phyloP scores from a whole-genome alignment of 2,329 filamentous ascomycete genomes.

The Colletotrichum sp. region DNA sequence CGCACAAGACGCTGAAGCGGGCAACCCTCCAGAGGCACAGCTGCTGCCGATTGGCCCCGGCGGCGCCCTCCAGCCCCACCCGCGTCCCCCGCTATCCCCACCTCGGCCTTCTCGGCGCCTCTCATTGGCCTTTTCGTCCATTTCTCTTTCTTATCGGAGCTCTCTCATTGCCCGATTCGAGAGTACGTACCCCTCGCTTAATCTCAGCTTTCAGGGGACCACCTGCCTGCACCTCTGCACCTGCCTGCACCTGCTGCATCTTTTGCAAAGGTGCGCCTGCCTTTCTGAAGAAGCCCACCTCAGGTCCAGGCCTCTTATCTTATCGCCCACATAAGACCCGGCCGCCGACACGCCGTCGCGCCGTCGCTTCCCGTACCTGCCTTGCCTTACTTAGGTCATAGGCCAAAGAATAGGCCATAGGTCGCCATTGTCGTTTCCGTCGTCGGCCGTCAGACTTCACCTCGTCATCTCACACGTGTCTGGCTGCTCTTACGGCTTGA shows the following conservation, averaged over 20 bases:
- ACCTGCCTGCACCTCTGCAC: background rate
- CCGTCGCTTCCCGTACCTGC: background rate
- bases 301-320: background rate
- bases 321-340: background rate
- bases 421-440: background rate
- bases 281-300: background rate
- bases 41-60: background rate
- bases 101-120: background rate
- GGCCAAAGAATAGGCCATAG: background rate
- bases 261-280: background rate
- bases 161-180: constrained; percentile 1
- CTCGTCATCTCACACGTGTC: background rate
- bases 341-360: background rate
- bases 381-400: background rate
- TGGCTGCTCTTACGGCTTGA: background rate
- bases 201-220: background rate
- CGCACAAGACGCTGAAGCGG: constrained; percentile 7
- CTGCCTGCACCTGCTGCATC: background rate
- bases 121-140: background rate
- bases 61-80: background rate
- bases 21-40: background rate
- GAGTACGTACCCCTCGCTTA: background rate
- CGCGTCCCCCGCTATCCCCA: background rate
- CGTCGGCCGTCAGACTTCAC: background rate
- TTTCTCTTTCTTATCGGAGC: background rate